phyloP scores from a whole-genome alignment of 2,329 filamentous ascomycete genomes.

The Cyphellophora europaea region DNA sequence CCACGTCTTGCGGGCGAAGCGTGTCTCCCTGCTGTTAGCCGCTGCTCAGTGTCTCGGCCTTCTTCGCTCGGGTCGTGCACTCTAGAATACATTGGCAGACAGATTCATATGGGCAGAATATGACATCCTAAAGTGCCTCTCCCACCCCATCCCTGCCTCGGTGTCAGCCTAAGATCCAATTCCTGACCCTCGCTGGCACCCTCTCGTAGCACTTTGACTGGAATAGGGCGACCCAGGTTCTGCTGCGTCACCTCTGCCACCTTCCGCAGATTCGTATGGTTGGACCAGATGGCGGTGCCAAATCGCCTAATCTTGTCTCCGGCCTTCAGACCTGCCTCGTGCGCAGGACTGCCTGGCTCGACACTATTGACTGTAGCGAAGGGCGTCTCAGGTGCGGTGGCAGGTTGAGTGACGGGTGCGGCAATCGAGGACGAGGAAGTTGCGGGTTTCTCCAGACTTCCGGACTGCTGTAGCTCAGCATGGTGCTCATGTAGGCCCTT shows the following conservation, averaged over 20 bases:
- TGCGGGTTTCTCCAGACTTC: conserved; percentile 4
- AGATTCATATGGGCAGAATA: conserved; percentile 70
- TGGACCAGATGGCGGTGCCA: conserved; percentile 71
- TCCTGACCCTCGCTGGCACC: conserved; percentile 29
- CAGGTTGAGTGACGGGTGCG: conserved; percentile 9
- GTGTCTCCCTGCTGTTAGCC: too few species aligned
- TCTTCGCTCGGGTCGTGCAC: too few species aligned
- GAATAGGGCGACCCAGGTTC: conserved; percentile 61
- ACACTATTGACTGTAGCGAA: conserved; percentile 91
- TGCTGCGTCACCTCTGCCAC: conserved; percentile 84
- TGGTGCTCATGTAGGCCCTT: conserved; percentile 83
- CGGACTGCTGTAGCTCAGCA: conserved; percentile 48
- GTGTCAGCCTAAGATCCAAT: conserved; percentile 59
- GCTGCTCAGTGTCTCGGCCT: too few species aligned
- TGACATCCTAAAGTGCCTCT: conserved; percentile 85
- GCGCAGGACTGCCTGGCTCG: conserved; percentile 67
- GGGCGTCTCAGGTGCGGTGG: conserved; percentile 41
- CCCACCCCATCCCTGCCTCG: conserved; percentile 78
- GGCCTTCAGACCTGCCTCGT: conserved; percentile 65
- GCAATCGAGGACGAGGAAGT: conserved; percentile 10
- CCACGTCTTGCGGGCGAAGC: too few species aligned
- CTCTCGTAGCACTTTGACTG: conserved; percentile 13
- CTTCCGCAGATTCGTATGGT: conserved; percentile 76
- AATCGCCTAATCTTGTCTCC: conserved; percentile 80
- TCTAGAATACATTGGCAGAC: too few species aligned